phyloP scores from a whole-genome alignment of 495 filamentous ascomycete genomes.

The Podospora pseudocomata region DNA sequence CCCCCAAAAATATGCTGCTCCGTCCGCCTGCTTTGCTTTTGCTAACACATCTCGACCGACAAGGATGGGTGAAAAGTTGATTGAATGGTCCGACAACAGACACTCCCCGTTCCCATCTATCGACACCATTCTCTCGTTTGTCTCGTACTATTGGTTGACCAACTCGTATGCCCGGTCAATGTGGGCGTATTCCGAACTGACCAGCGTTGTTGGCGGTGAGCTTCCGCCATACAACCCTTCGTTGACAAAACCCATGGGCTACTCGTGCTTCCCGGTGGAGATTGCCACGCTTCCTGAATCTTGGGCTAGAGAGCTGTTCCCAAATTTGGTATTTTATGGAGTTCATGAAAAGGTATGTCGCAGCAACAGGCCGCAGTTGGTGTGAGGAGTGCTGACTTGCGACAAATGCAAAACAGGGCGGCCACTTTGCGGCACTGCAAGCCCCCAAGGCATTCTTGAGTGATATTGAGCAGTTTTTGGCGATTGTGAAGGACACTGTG shows the following conservation, averaged over 20 bases:
- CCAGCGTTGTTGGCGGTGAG: conserved; percentile 27
- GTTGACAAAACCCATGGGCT: conserved; percentile 54
- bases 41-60: neutral
- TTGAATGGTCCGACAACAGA: conserved; percentile 56
- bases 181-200: conserved; percentile 46
- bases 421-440: conserved; percentile 63
- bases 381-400: neutral
- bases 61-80: conserved; percentile 65
- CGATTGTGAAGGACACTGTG: conserved; percentile 14
- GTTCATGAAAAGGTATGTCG: conserved; percentile 38
- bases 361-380: too few species aligned
- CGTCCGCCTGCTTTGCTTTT: neutral
- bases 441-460: conserved; percentile 49
- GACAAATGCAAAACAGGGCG: conserved; percentile 39
- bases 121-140: conserved; percentile 53
- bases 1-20: neutral
- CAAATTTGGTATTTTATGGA: conserved; percentile 26
- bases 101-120: conserved; percentile 38
- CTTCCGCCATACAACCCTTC: conserved; percentile 10
- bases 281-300: conserved; percentile 46
- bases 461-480: conserved; percentile 55
- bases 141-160: conserved; percentile 66
- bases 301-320: conserved; percentile 47
- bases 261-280: conserved; percentile 55
- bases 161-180: conserved; percentile 54